Conservation (phyloP, 805 yeast species). For the Jamesozyma jinghongensis region DNA sequence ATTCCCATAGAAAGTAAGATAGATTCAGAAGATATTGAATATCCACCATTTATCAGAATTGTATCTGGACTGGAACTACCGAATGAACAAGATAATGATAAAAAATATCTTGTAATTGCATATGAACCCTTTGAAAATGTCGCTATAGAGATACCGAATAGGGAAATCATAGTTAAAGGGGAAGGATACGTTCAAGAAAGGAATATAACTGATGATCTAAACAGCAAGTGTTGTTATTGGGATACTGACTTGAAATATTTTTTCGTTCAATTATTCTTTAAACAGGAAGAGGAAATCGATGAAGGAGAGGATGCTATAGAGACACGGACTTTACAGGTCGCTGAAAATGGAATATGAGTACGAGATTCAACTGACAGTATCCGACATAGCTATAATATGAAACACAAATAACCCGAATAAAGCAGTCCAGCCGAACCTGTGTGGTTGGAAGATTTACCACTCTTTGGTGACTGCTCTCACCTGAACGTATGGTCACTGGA, state of each 20-base stretch:
- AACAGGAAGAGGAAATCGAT: not conserved
- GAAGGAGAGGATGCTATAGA: no score
- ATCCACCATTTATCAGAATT: conserved; percentile 55
- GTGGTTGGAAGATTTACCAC: no score
- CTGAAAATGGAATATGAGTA: not conserved
- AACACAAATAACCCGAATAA: no score
- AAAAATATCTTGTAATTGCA: conserved; percentile 60
- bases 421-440: no score
- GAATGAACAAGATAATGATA: conserved; percentile 39
- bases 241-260: conserved; percentile 61
- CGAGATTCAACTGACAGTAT: no score
- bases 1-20: not conserved
- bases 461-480: no score
- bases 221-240: conserved; percentile 54
- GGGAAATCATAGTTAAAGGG: conserved; percentile 29
- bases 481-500: no score
- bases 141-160: conserved; percentile 59
- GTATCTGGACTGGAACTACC: conserved; percentile 70
- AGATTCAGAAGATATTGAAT: conserved; percentile 1
- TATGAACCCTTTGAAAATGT: conserved; percentile 86
- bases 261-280: conserved; percentile 60
- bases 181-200: not conserved
- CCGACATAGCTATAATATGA: no score
- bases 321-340: no score
- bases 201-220: conserved; percentile 28